Percentiles rank a stretch among this genome's conserved stretches.
phyloP scores from a whole-genome alignment of 805 yeast species.

The Zygoascus flipseniorum region DNA sequence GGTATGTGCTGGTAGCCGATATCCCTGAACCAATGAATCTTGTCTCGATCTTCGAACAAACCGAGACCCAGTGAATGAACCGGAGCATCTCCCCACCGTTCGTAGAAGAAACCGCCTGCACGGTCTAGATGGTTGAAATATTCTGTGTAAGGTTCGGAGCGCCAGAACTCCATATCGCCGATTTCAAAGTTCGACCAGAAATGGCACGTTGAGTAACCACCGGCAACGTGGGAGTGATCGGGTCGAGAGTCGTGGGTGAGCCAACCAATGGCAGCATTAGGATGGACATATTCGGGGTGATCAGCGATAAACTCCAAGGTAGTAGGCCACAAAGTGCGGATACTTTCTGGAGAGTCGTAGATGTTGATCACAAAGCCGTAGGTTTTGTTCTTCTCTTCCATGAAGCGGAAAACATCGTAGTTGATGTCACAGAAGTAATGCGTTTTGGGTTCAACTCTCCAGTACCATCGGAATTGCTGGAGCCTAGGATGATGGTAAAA shows the following conservation, averaged over 20 bases:
- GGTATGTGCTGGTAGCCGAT: constrained; percentile 82
- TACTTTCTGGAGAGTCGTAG: constrained; percentile 61
- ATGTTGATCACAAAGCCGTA: constrained; percentile 68
- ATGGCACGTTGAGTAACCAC: constrained; percentile 67
- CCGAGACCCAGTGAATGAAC: constrained; percentile 82
- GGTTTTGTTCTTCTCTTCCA: constrained; percentile 55
- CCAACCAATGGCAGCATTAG: constrained; percentile 52
- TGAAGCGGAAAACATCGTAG: constrained; percentile 69
- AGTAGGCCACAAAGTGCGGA: constrained; percentile 58
- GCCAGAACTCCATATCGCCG: constrained; percentile 69
- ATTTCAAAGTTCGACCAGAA: constrained; percentile 93
- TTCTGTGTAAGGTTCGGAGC: constrained; percentile 49
- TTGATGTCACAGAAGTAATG: constrained; percentile 58
- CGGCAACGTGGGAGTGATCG: constrained; percentile 36
- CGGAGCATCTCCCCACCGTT: constrained; percentile 98
- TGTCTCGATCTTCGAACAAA: constrained; percentile 53
- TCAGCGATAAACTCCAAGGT: constrained; percentile 50
- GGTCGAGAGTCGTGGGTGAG: constrained; percentile 49
- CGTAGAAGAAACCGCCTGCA: constrained; percentile 76
- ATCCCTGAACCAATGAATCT: constrained; percentile 85
- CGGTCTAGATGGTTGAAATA: constrained; percentile 63
- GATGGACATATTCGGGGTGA: constrained; percentile 51
- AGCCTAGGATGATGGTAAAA: constrained; percentile 59
- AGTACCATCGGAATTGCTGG: constrained; percentile 56
- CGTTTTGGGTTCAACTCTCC: constrained; percentile 77